Conservation (phyloP, 805 yeast species). For the Maudiozyma turicensis region DNA sequence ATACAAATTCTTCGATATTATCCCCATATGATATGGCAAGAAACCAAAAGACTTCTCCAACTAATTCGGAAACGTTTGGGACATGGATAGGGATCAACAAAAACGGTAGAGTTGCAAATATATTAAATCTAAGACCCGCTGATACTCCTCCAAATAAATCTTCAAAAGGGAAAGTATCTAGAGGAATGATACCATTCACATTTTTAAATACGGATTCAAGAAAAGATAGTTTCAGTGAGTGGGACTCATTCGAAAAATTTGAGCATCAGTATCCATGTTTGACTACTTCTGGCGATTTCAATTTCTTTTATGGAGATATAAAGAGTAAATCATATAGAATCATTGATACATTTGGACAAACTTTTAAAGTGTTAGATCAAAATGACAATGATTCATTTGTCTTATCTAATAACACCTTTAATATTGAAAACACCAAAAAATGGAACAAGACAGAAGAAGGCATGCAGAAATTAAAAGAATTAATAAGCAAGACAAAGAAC, state of each 20-base stretch:
- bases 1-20: slow-evolving; percentile 32
- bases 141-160: neutral
- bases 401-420: slow-evolving; percentile 26
- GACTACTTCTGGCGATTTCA: slow-evolving; percentile 24
- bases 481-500: slow-evolving; percentile 18
- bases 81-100: slow-evolving; percentile 81
- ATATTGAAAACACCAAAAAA: slow-evolving; percentile 22
- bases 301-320: slow-evolving; percentile 31
- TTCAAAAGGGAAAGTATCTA: slow-evolving; percentile 22
- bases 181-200: slow-evolving; percentile 38
- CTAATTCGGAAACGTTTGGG: slow-evolving; percentile 54
- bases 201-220: slow-evolving; percentile 26
- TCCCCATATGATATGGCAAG: slow-evolving; percentile 65
- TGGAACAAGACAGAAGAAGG: slow-evolving; percentile 72
- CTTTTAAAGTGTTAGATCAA: slow-evolving; percentile 24
- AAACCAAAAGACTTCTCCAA: slow-evolving; percentile 1
- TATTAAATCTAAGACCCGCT: slow-evolving; percentile 59
- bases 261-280: slow-evolving; percentile 12
- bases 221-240: slow-evolving; percentile 14
- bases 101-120: slow-evolving; percentile 53
- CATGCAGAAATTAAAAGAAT: slow-evolving; percentile 32
- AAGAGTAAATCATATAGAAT: slow-evolving; percentile 13
- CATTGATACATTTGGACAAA: slow-evolving; percentile 24
- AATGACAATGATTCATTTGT: slow-evolving; percentile 12
- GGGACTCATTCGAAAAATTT: slow-evolving; percentile 23